Conservation (phyloP, 2,329 filamentous ascomycete genomes). For the Fusarium proliferatum region DNA sequence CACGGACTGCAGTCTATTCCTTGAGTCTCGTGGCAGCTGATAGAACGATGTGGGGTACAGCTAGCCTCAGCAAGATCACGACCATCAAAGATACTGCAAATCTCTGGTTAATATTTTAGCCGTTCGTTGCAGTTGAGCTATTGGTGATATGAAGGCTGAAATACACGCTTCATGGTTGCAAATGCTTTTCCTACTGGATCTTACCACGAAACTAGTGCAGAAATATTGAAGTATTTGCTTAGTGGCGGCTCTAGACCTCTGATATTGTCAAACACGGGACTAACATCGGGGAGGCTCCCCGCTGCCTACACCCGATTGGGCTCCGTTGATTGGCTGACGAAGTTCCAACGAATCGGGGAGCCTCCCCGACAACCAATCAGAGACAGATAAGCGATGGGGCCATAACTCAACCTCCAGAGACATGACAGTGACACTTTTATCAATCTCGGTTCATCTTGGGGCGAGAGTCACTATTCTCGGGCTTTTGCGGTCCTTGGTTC, state of each 20-base stretch:
- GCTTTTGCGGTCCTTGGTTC: neutral
- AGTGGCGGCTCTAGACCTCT: neutral
- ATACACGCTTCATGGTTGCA: neutral
- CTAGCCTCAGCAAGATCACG: neutral
- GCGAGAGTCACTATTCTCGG: neutral
- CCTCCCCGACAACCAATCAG: neutral
- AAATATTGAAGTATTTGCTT: neutral
- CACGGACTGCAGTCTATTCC: neutral
- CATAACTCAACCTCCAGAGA: neutral
- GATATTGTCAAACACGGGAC: neutral
- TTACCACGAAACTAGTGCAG: neutral
- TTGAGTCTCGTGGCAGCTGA: neutral
- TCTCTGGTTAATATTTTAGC: neutral
- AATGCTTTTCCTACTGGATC: neutral
- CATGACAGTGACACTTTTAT: neutral
- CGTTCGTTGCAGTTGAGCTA: fast-evolving
- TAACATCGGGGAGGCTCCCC: neutral
- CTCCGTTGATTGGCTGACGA: neutral
- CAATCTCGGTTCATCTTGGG: neutral
- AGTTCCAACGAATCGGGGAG: fast-evolving
- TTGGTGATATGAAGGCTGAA: neutral
- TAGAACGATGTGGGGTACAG: neutral
- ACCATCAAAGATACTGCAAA: neutral
- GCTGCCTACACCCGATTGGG: fast-evolving
- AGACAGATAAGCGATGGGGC: too few species aligned